phyloP scores from a whole-genome alignment of 306 rosid genomes.

The Luffa acutangula region DNA sequence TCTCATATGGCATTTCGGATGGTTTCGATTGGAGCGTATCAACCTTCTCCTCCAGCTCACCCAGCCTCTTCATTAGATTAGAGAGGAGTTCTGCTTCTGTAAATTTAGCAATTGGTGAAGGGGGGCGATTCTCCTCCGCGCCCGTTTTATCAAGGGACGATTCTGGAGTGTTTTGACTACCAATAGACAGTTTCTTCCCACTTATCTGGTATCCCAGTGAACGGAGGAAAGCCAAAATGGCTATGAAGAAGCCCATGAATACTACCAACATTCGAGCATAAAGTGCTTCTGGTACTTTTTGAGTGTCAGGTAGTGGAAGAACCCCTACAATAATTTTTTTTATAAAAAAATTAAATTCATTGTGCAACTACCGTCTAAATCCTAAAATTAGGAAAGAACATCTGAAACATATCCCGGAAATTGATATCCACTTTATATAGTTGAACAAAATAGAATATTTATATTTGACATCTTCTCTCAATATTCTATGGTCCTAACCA shows the following conservation, averaged over 20 bases:
- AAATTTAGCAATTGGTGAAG: constrained; percentile 30
- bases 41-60: constrained; percentile 86
- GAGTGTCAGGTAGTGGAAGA: constrained; percentile 24
- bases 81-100: constrained; percentile 42
- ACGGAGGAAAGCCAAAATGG: constrained; percentile 35
- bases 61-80: constrained; percentile 52
- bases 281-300: constrained; percentile 36
- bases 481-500: neutral
- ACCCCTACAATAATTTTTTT: constrained; percentile 34
- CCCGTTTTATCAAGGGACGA: constrained; percentile 18
- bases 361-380: neutral
- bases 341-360: neutral
- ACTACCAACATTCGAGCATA: constrained; percentile 39
- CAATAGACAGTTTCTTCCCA: constrained; percentile 30
- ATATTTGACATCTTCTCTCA: neutral
- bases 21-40: constrained; percentile 74
- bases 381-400: neutral
- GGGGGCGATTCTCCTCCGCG: constrained; percentile 25
- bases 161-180: constrained; percentile 24
- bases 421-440: neutral
- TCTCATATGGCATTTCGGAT: constrained; percentile 82
- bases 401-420: neutral
- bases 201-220: constrained; percentile 33
- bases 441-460: neutral
- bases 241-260: constrained; percentile 53